Base-by-base conservation (phyloP, 805 yeast species). In the Zygosaccharomyces lentus region DNA sequence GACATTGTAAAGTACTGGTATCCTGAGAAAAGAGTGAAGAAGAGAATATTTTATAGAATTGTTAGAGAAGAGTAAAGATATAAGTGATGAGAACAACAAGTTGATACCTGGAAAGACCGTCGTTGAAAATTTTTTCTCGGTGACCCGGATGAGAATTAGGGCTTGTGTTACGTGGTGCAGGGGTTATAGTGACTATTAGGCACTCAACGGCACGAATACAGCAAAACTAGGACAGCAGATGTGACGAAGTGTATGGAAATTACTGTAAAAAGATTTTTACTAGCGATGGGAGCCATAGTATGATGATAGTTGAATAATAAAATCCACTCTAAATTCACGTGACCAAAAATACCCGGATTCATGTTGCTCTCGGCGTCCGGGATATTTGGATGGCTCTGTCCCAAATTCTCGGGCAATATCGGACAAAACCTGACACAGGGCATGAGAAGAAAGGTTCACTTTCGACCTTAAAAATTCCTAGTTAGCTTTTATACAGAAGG, bases 1-100 rank as follows among this genome's bases (percentile, higher is more conserved):
- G 90, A 80, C 90, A 84, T 84, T 66, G 47, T 71, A 44, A 36
- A 40, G 32, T 40, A 19, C 21, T 40, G 37, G n/a, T 23, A 27
- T 26, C 37, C 17, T 30, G 23, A 27, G 24, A 10, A 29, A 19
- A 27, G 15, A 9, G 29, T 12, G 16, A 10, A 37, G 10, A 12
- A 34, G 27, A 25, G 41, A 38, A 38, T 15, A 38, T 16, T 27
- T 17, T 29, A 29, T 29, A 29, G 32, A 29, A 29, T 25, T 17
- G 16, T 13, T 35, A n/a, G 25, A 34, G 35, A 12, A 15, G 17
- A 25, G 21, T n/a, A 25, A 31, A 25, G 27, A 26, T 34, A 24
- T 34, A 42, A 16, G 17, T 8, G 34, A 24, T 24, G 45, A 12
- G 25, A 25, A 27, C 12, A 25, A 27, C 12, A 12, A 17, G 34